Percentiles rank a stretch among this genome's conserved stretches.
phyloP scores from a whole-genome alignment of 192 early-diverging fungal genomes.

The Funneliformis geosporum region DNA sequence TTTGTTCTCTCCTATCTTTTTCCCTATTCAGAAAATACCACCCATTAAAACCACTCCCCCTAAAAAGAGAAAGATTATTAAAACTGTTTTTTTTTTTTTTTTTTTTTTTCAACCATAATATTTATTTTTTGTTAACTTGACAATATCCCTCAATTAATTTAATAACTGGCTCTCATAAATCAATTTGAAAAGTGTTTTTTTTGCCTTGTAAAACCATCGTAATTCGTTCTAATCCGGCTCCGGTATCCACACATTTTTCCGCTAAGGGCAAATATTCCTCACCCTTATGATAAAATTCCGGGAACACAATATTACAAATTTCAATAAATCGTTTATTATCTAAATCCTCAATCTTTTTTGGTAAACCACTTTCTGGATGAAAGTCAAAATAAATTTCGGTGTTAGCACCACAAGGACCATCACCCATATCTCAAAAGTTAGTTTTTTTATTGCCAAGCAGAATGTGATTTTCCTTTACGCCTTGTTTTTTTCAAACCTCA shows the following conservation, averaged over 20 bases:
- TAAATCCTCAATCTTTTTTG: slow-evolving; percentile 40
- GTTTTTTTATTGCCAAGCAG: slow-evolving; percentile 50
- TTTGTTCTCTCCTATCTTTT: too few species aligned
- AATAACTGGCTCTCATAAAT: slow-evolving; percentile 51
- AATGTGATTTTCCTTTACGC: slow-evolving; percentile 54
- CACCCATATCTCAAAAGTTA: slow-evolving; percentile 69
- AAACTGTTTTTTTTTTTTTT: too few species aligned
- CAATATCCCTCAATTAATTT: too few species aligned
- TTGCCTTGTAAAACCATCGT: slow-evolving; percentile 53
- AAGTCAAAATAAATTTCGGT: slow-evolving; percentile 70
- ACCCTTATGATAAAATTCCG: slow-evolving; percentile 54
- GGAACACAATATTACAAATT: slow-evolving; percentile 67
- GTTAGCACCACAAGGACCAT: slow-evolving; percentile 66
- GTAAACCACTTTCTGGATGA: slow-evolving; percentile 21
- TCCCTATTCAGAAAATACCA: too few species aligned
- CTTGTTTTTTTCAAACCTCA: slow-evolving; percentile 59
- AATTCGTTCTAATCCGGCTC: slow-evolving; percentile 62
- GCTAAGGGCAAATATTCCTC: slow-evolving; percentile 51
- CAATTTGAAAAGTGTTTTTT: slow-evolving; percentile 56
- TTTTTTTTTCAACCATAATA: too few species aligned
- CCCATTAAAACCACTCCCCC: too few species aligned
- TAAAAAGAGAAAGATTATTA: too few species aligned
- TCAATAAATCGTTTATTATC: slow-evolving; percentile 55
- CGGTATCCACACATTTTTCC: slow-evolving; percentile 60
- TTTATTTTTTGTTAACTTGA: too few species aligned